A percentile compares a stretch with the other conserved stretches of the same genome.
Evolutionary conservation across 805 yeast species (phyloP).

Genomic region (Tetrapisispora pingtungensis): DNA sequence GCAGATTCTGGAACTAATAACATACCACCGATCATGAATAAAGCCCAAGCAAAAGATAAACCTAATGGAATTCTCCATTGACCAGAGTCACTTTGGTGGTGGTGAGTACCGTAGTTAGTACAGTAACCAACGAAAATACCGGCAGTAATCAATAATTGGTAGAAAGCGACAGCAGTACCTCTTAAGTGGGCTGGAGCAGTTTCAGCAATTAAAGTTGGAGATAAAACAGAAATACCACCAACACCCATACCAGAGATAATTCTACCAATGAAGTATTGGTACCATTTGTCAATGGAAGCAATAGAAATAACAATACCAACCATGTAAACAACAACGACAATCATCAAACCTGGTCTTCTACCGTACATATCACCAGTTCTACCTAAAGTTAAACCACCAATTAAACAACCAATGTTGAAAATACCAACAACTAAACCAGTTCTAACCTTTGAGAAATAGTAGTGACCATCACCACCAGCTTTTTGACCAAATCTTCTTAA

Average conservation of each 20-base stretch:
- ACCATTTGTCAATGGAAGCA: constrained; percentile 46
- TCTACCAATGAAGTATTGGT: constrained; percentile 63
- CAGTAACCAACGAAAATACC: constrained; percentile 76
- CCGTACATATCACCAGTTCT: constrained; percentile 55
- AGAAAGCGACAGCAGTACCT: constrained; percentile 63
- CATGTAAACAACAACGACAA: constrained; percentile 51
- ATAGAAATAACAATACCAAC: constrained; percentile 63
- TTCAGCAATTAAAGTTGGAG: constrained; percentile 57
- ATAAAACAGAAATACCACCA: constrained; percentile 67
- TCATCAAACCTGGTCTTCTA: constrained; percentile 53
- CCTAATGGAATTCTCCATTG: constrained; percentile 75
- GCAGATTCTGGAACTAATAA: constrained; percentile 66
- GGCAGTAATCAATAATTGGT: constrained; percentile 60
- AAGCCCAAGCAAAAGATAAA: constrained; percentile 40
- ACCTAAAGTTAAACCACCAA: constrained; percentile 57
- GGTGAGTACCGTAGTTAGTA: constrained; percentile 50
- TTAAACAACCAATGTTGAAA: constrained; percentile 67
- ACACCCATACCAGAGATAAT: constrained; percentile 67
- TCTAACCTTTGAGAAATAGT: constrained; percentile 42
- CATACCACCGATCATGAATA: constrained; percentile 32
- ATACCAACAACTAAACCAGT: constrained; percentile 49
- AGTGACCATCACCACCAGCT: constrained; percentile 17
- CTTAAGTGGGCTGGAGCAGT: constrained; percentile 38
- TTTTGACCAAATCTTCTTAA: constrained; percentile 42
- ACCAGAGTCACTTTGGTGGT: constrained; percentile 30